These are phyloP conservation scores for Ceratonia siliqua DNA, from an alignment of 306 rosid species.

Conservation along the genomic window DNA sequence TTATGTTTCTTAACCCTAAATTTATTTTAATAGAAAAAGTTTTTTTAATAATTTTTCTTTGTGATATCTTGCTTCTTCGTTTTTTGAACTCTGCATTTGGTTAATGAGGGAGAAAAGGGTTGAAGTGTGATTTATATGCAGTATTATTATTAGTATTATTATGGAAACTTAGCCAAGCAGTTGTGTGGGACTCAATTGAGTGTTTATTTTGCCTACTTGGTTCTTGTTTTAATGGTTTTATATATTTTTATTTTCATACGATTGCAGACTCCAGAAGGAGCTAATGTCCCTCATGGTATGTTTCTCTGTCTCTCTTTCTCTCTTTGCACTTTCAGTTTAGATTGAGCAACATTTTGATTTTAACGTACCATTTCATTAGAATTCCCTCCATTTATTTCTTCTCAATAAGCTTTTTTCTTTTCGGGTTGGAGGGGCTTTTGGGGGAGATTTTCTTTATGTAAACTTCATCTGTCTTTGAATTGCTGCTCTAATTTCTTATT, in stretches of 20 bases:
- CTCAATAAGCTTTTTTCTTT: not conserved
- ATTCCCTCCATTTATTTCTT: not conserved
- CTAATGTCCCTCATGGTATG: conserved; percentile 96
- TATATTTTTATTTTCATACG: not conserved
- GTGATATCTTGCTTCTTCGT: not conserved
- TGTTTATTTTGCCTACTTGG: not conserved
- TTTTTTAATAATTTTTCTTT: too few species aligned
- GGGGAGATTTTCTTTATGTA: not conserved
- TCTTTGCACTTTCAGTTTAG: too few species aligned
- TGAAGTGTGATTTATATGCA: not conserved
- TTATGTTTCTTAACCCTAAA: not conserved
- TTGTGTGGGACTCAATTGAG: not conserved
- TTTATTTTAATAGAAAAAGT: too few species aligned
- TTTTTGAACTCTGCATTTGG: not conserved
- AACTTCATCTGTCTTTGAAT: not conserved
- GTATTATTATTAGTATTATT: not conserved
- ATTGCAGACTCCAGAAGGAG: conserved; percentile 91
- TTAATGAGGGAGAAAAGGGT: not conserved
- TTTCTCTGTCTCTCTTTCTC: not conserved
- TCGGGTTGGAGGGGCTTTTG: not conserved
- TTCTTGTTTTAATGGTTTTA: conserved; percentile 29
- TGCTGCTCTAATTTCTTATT: not conserved
- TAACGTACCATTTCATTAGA: not conserved
- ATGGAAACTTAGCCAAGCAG: not conserved
- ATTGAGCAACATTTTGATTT: conserved; percentile 4